Evolutionary conservation across 2,329 filamentous ascomycete species (phyloP).

Genomic region (Didymella pomorum): DNA sequence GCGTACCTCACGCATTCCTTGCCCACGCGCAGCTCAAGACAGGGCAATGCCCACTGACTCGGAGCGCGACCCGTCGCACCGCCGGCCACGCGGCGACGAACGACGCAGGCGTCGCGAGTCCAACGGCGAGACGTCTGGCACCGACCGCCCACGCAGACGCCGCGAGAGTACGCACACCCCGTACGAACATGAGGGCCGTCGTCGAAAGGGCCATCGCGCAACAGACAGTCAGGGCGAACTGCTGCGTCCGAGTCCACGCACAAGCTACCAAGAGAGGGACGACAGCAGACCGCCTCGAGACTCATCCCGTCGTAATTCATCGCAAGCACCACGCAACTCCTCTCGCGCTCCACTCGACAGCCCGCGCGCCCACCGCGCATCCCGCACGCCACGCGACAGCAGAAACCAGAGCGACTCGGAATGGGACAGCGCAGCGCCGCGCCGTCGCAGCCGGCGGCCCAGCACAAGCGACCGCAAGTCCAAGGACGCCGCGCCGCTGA

Average conservation of each 20-base stretch:
- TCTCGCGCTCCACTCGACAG: slow-evolving; percentile 13
- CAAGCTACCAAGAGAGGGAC: background rate
- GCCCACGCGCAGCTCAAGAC: background rate
- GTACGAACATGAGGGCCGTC: slow-evolving; percentile 40
- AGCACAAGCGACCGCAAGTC: slow-evolving; percentile 41
- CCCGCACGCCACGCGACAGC: slow-evolving; percentile 6
- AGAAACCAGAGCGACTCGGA: slow-evolving; percentile 42
- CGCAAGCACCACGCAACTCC: slow-evolving; percentile 6
- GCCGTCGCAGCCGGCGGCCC: slow-evolving; percentile 31
- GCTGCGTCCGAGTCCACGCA: slow-evolving; percentile 24
- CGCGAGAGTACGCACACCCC: slow-evolving; percentile 28
- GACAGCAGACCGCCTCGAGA: background rate
- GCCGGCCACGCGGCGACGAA: slow-evolving; percentile 38
- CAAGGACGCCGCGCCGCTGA: slow-evolving; percentile 51
- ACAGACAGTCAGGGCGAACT: slow-evolving; percentile 52
- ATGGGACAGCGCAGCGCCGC: slow-evolving; percentile 38
- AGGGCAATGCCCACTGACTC: slow-evolving; percentile 18
- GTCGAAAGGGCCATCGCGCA: slow-evolving; percentile 48
- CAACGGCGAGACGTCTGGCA: slow-evolving; percentile 34
- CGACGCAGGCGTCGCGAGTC: slow-evolving; percentile 42
- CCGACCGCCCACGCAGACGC: slow-evolving; percentile 30
- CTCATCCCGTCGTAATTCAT: slow-evolving; percentile 19
- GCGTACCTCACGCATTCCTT: slow-evolving; percentile 24
- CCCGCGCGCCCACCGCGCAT: slow-evolving; percentile 8
- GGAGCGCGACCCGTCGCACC: slow-evolving; percentile 29